phyloP scores from a whole-genome alignment of 345 rosid genomes.

The Theobroma cacao region DNA sequence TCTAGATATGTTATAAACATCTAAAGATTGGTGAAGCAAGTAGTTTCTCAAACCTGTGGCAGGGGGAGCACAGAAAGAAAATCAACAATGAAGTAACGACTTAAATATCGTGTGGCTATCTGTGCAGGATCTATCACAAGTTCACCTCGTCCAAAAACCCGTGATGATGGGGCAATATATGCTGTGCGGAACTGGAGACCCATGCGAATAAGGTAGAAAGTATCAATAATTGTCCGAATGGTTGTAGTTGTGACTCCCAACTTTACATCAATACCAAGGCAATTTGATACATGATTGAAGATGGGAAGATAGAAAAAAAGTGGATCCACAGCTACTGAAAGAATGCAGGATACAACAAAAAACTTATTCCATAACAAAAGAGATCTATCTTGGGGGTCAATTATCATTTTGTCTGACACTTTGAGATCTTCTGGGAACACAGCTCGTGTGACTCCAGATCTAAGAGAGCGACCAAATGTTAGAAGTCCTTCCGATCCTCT shows the following conservation, averaged over 20 bases:
- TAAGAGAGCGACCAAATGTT: slow-evolving; percentile 53
- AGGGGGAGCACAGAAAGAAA: slow-evolving; percentile 73
- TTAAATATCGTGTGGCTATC: slow-evolving; percentile 63
- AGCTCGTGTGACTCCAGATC: slow-evolving; percentile 50
- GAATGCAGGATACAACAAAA: slow-evolving; percentile 67
- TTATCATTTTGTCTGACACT: slow-evolving; percentile 61
- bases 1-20: not conserved
- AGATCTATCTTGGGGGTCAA: slow-evolving; percentile 84
- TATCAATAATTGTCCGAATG: slow-evolving; percentile 55
- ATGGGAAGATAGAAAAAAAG: slow-evolving; percentile 77
- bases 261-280: slow-evolving; percentile 57
- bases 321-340: slow-evolving; percentile 79
- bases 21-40: not conserved
- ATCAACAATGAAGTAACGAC: slow-evolving; percentile 71
- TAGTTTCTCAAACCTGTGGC: slow-evolving; percentile 59
- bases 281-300: slow-evolving; percentile 42
- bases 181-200: slow-evolving; percentile 82
- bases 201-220: slow-evolving; percentile 63
- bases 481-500: slow-evolving; percentile 59
- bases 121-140: slow-evolving; percentile 83
- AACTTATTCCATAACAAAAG: slow-evolving; percentile 77
- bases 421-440: slow-evolving; percentile 78
- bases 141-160: slow-evolving; percentile 95
- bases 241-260: slow-evolving; percentile 64
- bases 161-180: slow-evolving; percentile 80